These are phyloP conservation scores for Fomitopsis palustris DNA, from an alignment of 1,284 basidiomycete species.

Conservation along the genomic window DNA sequence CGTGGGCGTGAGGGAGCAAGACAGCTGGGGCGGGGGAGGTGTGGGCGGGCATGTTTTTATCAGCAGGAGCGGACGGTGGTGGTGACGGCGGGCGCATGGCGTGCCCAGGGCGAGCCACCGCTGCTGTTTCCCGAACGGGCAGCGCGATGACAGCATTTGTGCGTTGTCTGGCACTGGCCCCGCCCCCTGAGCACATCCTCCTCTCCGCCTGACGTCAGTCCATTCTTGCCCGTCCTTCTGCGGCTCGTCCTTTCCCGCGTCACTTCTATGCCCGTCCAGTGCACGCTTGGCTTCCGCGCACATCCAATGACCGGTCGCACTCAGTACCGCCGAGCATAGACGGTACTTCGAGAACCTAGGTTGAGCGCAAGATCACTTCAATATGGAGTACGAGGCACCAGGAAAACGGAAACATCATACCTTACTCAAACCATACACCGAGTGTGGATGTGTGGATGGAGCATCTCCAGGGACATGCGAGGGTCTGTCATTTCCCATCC, in stretches of 20 bases:
- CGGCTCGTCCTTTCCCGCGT: not conserved
- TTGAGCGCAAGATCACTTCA: no score
- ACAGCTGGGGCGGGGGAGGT: not conserved
- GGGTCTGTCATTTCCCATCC: not conserved
- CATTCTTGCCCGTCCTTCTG: not conserved
- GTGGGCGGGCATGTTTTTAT: not conserved
- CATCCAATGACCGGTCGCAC: no score
- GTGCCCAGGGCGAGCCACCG: not conserved
- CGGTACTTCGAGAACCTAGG: no score
- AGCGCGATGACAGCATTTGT: not conserved
- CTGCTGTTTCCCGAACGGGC: not conserved
- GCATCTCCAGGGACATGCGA: not conserved
- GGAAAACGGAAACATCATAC: not conserved
- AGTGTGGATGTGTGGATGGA: no score
- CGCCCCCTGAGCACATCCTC: not conserved
- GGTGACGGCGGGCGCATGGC: not conserved
- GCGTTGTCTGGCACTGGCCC: not conserved
- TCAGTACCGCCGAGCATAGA: no score
- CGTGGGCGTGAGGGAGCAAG: not conserved
- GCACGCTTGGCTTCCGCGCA: no score
- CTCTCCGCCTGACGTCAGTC: not conserved
- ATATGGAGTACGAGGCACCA: not conserved
- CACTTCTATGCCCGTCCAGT: no score
- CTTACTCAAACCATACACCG: no score
- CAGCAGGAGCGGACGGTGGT: not conserved